phyloP scores from a whole-genome alignment of 2,329 filamentous ascomycete genomes.

The Bipolaris victoriae region DNA sequence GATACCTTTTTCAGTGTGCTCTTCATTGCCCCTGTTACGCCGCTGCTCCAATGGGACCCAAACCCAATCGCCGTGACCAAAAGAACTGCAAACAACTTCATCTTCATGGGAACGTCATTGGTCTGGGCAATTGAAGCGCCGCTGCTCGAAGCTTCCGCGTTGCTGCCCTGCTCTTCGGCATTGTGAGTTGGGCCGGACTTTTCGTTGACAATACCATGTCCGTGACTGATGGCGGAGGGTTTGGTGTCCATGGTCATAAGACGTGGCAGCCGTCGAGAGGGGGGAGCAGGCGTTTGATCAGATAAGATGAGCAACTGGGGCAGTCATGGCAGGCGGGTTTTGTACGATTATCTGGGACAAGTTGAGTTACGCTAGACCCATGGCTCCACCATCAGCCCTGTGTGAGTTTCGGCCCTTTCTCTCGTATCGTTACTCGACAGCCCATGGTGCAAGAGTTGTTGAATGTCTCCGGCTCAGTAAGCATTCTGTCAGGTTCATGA shows the following conservation, averaged over 20 bases:
- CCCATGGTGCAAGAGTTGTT: not conserved
- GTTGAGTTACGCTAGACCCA: not conserved
- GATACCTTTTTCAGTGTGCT: conserved; percentile 62
- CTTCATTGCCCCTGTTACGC: conserved; percentile 67
- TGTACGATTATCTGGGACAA: not conserved
- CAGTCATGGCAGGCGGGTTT: not conserved
- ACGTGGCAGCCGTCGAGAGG: not conserved
- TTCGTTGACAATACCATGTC: not conserved
- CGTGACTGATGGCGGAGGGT: not conserved
- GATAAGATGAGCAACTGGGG: not conserved
- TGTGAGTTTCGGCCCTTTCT: not conserved
- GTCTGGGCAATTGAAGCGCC: conserved; percentile 5
- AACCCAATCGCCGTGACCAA: conserved; percentile 64
- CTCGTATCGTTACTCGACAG: not conserved
- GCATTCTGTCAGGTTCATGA: not conserved
- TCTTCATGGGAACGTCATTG: conserved; percentile 23
- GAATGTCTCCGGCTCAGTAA: not conserved
- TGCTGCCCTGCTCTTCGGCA: not conserved
- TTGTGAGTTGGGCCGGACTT: not conserved
- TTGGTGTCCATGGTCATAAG: not conserved
- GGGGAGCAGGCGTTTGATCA: not conserved
- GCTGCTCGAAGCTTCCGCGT: conserved; percentile 14
- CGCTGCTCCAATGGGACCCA: conserved; percentile 65
- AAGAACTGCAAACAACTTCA: conserved; percentile 54
- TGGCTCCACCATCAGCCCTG: not conserved